These are phyloP conservation scores for Thermothelomyces thermophilus DNA, from an alignment of 2,329 filamentous ascomycete species.

Conservation along the genomic window DNA sequence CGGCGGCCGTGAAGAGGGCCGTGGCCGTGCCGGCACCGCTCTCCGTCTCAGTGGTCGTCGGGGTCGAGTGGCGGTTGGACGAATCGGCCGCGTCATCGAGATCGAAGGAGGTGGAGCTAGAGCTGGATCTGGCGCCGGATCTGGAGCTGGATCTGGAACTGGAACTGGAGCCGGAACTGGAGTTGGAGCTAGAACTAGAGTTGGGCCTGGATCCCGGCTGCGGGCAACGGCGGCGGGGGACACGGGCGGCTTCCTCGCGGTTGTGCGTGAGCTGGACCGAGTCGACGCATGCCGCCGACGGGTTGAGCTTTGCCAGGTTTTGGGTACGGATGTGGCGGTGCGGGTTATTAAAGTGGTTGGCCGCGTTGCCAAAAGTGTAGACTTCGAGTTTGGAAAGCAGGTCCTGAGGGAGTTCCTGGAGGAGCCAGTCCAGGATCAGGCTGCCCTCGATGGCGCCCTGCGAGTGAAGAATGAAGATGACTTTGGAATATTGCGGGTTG, in stretches of 20 bases:
- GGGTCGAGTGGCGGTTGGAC: too few species aligned
- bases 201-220: neutral
- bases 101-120: neutral
- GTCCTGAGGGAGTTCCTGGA: conserved; percentile 62
- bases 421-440: conserved; percentile 68
- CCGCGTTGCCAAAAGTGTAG: conserved; percentile 71
- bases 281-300: conserved; percentile 30
- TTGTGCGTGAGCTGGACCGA: conserved; percentile 27
- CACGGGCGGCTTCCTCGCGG: neutral
- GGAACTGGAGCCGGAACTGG: neutral
- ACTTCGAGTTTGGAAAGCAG: conserved; percentile 64
- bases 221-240: conserved; percentile 2
- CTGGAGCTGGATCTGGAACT: too few species aligned
- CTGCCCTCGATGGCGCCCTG: conserved; percentile 72
- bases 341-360: conserved; percentile 78
- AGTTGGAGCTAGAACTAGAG: neutral
- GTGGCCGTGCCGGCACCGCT: neutral
- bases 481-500: conserved; percentile 55
- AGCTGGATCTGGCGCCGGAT: too few species aligned
- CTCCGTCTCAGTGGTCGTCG: neutral
- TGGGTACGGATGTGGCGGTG: conserved; percentile 46
- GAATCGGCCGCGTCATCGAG: too few species aligned
- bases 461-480: conserved; percentile 68
- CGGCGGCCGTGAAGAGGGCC: neutral
- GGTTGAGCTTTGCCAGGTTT: conserved; percentile 31